Evolutionary conservation across 1,139 yeast species (phyloP).

Genomic region (Pichia cactophila): DNA sequence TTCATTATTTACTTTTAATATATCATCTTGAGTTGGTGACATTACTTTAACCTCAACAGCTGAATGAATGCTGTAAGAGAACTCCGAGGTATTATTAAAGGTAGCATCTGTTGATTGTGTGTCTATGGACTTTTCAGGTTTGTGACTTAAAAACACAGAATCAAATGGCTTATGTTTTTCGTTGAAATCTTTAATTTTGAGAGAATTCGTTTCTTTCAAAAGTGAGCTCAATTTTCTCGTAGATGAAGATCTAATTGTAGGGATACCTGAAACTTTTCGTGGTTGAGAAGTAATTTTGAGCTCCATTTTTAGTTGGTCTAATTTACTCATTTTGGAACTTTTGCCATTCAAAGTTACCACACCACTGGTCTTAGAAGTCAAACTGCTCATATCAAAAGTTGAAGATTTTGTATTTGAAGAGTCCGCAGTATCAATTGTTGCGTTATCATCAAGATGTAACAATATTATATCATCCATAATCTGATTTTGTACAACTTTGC

Average conservation of each 20-base stretch:
- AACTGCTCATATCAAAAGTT: conserved; percentile 4
- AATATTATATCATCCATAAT: conserved; percentile 2
- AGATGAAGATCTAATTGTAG: conserved; percentile 22
- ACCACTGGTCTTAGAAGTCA: neutral
- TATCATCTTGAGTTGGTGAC: conserved; percentile 20
- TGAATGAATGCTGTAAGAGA: conserved; percentile 25
- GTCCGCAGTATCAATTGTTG: conserved; percentile 2
- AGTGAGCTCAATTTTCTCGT: conserved; percentile 24
- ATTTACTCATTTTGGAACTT: conserved; percentile 3
- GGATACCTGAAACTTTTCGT: conserved; percentile 9
- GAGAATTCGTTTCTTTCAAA: conserved; percentile 12
- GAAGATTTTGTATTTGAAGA: neutral
- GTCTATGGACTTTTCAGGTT: neutral
- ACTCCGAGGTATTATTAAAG: conserved; percentile 17
- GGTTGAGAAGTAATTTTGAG: neutral
- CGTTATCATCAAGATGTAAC: neutral
- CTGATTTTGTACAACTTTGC: neutral
- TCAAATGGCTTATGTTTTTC: conserved; percentile 13
- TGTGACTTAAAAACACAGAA: conserved; percentile 8
- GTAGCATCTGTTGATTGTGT: conserved; percentile 1
- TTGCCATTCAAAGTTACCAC: neutral
- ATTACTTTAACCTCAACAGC: conserved; percentile 25
- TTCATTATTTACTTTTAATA: conserved; percentile 10
- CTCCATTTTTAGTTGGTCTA: conserved; percentile 14
- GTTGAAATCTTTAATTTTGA: conserved; percentile 14